These are phyloP conservation scores for Lobosporangium transversale DNA, from an alignment of 192 early-diverging fungal genomes.

Conservation along the genomic window DNA sequence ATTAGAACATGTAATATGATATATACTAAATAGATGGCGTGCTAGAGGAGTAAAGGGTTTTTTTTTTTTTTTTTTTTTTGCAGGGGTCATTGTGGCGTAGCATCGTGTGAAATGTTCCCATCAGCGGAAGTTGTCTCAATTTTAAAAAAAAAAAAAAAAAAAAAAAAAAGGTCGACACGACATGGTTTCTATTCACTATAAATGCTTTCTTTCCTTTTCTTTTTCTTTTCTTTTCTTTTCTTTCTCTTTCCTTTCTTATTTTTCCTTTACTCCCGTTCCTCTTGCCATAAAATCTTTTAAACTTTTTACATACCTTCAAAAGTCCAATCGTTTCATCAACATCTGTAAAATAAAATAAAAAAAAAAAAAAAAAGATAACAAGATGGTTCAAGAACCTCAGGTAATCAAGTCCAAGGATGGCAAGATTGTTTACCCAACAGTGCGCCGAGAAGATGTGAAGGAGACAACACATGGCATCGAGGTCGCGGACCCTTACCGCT, in stretches of 20 bases:
- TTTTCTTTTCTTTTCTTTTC: neutral
- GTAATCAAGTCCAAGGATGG: conserved; percentile 29
- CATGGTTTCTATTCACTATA: neutral
- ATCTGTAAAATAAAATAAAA: no score
- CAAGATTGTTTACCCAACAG: conserved; percentile 56
- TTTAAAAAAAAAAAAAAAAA: no score
- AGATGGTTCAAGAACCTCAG: no score
- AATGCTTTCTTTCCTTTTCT: neutral
- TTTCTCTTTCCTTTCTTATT: neutral
- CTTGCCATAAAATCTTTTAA: neutral
- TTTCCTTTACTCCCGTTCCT: neutral
- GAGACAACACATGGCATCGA: conserved; percentile 47
- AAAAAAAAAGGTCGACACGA: neutral
- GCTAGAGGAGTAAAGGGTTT: no score
- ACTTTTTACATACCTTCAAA: neutral
- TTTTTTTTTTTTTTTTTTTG: no score
- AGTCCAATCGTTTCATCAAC: no score
- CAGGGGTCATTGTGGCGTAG: no score
- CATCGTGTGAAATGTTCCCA: no score
- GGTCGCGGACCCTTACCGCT: conserved; percentile 68
- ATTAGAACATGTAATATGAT: no score
- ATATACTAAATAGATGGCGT: no score
- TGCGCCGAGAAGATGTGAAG: conserved; percentile 59
- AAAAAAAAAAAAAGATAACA: no score
- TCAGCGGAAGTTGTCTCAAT: no score